These are phyloP conservation scores for Trametes cubensis DNA, from an alignment of 768 basidiomycete species.

Conservation along the genomic window DNA sequence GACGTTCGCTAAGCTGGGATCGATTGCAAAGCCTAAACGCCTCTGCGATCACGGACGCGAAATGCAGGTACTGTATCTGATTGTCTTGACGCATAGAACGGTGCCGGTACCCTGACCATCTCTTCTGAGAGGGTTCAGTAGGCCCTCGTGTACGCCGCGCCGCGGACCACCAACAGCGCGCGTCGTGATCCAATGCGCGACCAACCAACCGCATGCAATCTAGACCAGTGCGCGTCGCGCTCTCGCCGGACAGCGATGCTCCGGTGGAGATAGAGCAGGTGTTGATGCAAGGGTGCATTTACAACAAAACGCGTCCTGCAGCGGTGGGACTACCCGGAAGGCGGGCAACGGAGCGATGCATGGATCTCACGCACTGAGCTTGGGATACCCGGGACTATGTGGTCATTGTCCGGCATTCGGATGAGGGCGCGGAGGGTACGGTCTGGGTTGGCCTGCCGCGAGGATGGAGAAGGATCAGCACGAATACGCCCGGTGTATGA, in stretches of 20 bases:
- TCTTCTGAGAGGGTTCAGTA: not conserved
- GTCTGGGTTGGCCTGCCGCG: conserved; percentile 13
- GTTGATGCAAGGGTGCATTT: not conserved
- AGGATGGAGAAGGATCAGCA: conserved; percentile 14
- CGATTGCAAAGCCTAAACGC: not conserved
- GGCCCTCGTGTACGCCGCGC: not conserved
- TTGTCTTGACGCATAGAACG: not conserved
- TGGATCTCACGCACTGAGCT: not conserved
- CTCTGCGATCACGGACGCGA: conserved; percentile 7
- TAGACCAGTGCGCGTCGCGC: not conserved
- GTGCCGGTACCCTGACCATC: not conserved
- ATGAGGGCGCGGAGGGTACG: not conserved
- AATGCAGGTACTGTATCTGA: not conserved
- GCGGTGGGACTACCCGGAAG: not conserved
- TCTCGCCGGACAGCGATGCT: not conserved
- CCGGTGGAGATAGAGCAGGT: conserved; percentile 1
- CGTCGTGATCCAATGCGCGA: not conserved
- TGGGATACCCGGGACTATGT: not conserved
- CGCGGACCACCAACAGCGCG: not conserved
- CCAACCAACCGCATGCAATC: not conserved
- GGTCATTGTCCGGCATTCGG: not conserved
- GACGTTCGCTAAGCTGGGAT: not conserved
- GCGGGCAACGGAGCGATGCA: not conserved
- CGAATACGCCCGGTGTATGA: conserved; percentile 12
- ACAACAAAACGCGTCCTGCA: not conserved